Evolutionary conservation across 1,284 basidiomycete genomes (phyloP), one percentile per base, ranked within the genome.

Genomic region (Rhizoctonia solani): DNA sequence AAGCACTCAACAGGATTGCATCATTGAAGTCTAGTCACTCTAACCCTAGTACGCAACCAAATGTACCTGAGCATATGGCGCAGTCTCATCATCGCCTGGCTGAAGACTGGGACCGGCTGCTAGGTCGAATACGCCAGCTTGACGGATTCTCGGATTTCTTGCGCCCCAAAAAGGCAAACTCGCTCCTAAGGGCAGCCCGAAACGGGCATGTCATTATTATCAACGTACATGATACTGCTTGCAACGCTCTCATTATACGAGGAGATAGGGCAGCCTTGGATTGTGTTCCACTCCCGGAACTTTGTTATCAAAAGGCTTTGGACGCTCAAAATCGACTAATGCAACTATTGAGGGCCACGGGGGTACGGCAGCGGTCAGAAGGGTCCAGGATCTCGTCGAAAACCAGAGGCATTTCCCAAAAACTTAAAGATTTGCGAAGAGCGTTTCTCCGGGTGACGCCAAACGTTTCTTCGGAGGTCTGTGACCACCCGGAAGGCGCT

Each of bases 1-100:
- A 68, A 23, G 44, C 72, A 37, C 71, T 72, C 19, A 42, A 41
- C 3, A 67, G 76, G 5, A 73, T 71, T 23, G 21, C 19, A 13
- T 23, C 19, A 14, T 6, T 3, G 14, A 50, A 19, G 14, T 23
- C 6, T 4, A 19, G 3, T 8, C 14, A 2, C 14, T 27, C 47
- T 27, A 11, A 13, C 9, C 9, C 37, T 2, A 32, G 14, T 4
- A 8, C 21, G 16, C 9, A 39, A 6, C 4, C 14, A 21, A 11
- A 5, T 30, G n/a, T n/a, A n/a, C 27, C 21, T 34, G 56, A 59
- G 25, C 42, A 30, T 19, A 32, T 30, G 11, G 59, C 46, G 13
- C 37, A 42, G 4, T 19, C 19, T 1, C 37, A 49, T n/a, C 34
- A 39, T 19, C 59, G 39, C 8, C 29, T 53, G 19, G 59, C 37